Evolutionary conservation across 352 stramenopile genomes (phyloP).

Genomic region (Phytophthora melonis): DNA sequence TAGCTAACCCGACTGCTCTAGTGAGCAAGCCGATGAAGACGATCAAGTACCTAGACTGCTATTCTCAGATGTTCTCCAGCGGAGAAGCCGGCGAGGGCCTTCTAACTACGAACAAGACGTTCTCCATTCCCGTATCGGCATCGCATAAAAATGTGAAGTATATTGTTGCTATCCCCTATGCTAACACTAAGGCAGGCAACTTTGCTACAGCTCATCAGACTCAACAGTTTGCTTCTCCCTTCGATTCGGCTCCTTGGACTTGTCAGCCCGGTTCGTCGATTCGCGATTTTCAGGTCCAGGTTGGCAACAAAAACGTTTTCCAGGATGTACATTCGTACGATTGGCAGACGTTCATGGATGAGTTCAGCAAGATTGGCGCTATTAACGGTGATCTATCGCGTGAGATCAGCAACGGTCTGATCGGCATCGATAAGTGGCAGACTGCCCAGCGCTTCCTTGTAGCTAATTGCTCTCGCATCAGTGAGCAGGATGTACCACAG

Average conservation of each 20-base stretch:
- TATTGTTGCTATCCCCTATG: no score
- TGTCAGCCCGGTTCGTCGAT: no score
- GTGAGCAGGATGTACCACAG: not conserved
- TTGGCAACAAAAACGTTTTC: conserved; percentile 28
- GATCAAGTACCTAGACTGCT: no score
- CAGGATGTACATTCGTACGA: conserved; percentile 25
- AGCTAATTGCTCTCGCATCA: not conserved
- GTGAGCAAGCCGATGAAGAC: no score
- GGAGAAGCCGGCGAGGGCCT: not conserved
- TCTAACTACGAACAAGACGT: conserved; percentile 5
- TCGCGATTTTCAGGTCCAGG: conserved; percentile 11
- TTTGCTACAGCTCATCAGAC: not conserved
- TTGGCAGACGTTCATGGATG: conserved; percentile 6
- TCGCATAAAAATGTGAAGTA: conserved; percentile 1
- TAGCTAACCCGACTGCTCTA: conserved; percentile 27
- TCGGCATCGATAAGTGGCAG: conserved; percentile 11
- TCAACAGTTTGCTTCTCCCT: not conserved
- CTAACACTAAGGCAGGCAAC: not conserved
- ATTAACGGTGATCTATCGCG: no score
- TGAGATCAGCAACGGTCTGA: no score
- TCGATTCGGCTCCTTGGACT: no score
- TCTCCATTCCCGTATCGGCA: not conserved
- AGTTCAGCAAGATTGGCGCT: no score
- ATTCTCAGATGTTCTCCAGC: conserved; percentile 28
- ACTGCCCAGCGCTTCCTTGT: no score